Base-by-base conservation (phyloP, 140 eudicot species). In the Anethum foeniculum region DNA sequence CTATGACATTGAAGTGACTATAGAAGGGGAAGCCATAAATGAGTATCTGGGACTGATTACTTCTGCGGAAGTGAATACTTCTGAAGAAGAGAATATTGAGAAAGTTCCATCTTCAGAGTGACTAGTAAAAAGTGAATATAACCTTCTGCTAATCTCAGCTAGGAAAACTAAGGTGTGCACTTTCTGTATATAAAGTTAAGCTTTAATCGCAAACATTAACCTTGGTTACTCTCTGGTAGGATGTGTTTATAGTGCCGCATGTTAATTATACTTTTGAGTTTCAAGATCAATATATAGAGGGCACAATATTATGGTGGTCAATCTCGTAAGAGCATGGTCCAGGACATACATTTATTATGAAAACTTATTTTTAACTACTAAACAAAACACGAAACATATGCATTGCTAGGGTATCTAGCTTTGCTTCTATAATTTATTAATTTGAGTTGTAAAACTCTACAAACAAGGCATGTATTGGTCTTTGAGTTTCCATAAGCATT, bases 21-120 rank as follows among this genome's bases (percentile, higher is more conserved):
- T 86, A 81, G 99, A 94, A 88, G 90, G 86, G 46, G 99, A 94
- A 88, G 99, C 99, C 81, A 85, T 94, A 3, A 88, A 80, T 6
- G 97, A 94, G 91, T 94, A 94, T 79, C 80, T 92, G 80, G 92
- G 89, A 15, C 79, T 88, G 39, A 32, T 81, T 41, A 8, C 51
- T 75, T 48, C 84, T 0, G 46, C 46, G 8, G 46, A 41, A 41
- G 46, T 88, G 39, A 32, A 76, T 41, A 8, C 51, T 75, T 48
- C 84, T 34, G 68, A 36, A 0, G 84, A 81, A 18, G 84, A 81
- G 77, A 62, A 60, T 15, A 15, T 19, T 4, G 76, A 74, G 60
- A 21, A 60, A 58, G 80, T 25, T 74, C n/a, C 75, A 44, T 64
- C 77, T 65, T 67, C 48, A 19, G 27, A 79, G 44, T 78, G 75